Base-by-base conservation (phyloP, 108 stramenopile genomes). In the Mediolabrus comicus region DNA sequence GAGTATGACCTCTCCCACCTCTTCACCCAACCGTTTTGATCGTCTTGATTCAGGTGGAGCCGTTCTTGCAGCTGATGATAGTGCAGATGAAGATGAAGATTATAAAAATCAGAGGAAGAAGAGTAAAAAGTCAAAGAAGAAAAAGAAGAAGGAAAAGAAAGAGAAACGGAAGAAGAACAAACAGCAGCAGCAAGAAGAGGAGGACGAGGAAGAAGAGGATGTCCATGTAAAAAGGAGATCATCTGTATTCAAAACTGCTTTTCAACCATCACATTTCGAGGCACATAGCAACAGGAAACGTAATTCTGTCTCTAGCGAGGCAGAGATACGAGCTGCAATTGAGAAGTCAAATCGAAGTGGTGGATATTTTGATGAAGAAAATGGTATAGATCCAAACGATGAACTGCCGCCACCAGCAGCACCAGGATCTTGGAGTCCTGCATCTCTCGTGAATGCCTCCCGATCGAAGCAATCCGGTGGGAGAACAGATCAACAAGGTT, bases 401-500 rank as follows among this genome's bases (percentile, higher is more conserved):
- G 67, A 68, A 13, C 75, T 67, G 3, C 28, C 46, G n/a, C 43
- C 29, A 33, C 13, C 62, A 34, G 53, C 73, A 43, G 34, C n/a
- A 22, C 53, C 29, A 43, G 41, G 53, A 19, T 39, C 27, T 54
- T 76, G 75, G 75, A 76, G 61, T 43, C 75, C 75, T 24, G 67
- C 75, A 16, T n/a, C 67, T 19, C 52, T 76, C 8, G 75, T 76
- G 17, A 76, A 24, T 2, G 56, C 60, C 4, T 53, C 67, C 3
- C 24, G 36, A 16, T 68, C 75, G 8, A 76, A 65, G 26, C 56
- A 34, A 12, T 39, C 46, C 12, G 73, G 55, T 46, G 75, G 41
- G n/a, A 76, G 52, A 39, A 62, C 46, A 31, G 67, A 76, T 33
- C 33, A 60, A 22, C 28, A 76, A 33, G 75, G 75, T 53, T 76